Conservation (phyloP, 345 rosid species). For the Syzygium aqueum region DNA sequence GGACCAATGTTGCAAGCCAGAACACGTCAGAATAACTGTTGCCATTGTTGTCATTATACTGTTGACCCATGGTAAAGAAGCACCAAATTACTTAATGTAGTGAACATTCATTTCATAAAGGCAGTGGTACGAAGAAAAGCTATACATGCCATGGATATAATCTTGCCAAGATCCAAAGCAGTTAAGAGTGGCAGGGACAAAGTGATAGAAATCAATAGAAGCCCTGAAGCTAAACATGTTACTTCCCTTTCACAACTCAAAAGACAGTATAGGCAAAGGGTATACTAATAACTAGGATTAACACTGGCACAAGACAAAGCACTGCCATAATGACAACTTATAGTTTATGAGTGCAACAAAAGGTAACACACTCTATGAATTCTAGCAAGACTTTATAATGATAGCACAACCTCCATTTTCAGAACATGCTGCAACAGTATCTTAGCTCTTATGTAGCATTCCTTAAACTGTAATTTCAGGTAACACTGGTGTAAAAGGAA, state of each 20-base stretch:
- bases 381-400: neutral
- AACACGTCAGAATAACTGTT: slow-evolving; percentile 90
- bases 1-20: slow-evolving; percentile 92
- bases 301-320: neutral
- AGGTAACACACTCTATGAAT: neutral
- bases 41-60: slow-evolving; percentile 95
- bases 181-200: neutral
- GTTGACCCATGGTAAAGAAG: slow-evolving; percentile 2
- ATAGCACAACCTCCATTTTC: neutral
- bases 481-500: neutral
- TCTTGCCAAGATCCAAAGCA: neutral
- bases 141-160: neutral
- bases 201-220: neutral
- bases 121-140: neutral
- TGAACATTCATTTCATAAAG: neutral
- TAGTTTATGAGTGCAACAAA: neutral
- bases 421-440: neutral
- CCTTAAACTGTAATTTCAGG: neutral
- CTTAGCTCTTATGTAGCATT: neutral
- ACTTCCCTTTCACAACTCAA: neutral
- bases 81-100: neutral
- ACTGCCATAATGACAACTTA: neutral
- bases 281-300: neutral
- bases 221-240: neutral
- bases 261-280: neutral